Conservation (phyloP, 768 basidiomycete genomes). For the Russula sp. region DNA sequence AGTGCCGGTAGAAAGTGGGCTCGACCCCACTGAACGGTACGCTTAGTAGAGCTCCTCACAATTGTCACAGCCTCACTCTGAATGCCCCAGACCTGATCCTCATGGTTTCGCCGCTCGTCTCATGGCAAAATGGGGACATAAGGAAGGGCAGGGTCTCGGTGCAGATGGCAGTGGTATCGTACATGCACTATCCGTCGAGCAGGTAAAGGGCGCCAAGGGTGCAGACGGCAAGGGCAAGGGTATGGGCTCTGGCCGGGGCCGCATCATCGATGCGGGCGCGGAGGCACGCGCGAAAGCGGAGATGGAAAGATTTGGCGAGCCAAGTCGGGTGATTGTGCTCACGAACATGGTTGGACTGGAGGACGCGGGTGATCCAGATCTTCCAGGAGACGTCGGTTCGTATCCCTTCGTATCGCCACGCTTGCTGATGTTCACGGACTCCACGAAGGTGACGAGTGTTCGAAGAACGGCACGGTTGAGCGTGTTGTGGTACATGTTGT, state of each 20-base stretch:
- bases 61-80: not conserved
- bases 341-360: constrained; percentile 85
- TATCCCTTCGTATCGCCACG: constrained; percentile 11
- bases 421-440: constrained; percentile 1
- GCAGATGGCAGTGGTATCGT: constrained; percentile 80
- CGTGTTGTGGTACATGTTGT: constrained; percentile 80
- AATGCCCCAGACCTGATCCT: constrained; percentile 44
- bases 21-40: constrained; percentile 26
- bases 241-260: constrained; percentile 68
- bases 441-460: constrained; percentile 75
- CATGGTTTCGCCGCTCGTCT: constrained; percentile 77
- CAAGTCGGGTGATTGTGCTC: constrained; percentile 83
- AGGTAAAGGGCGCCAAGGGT: constrained; percentile 39
- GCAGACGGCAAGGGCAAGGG: constrained; percentile 37
- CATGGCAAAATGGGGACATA: constrained; percentile 97
- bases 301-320: constrained; percentile 75
- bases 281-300: constrained; percentile 76
- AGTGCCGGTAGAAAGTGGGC: constrained; percentile 32
- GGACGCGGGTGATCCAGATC: constrained; percentile 78
- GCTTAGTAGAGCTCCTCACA: constrained; percentile 17
- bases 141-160: constrained; percentile 90
- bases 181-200: constrained; percentile 81
- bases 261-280: constrained; percentile 86
- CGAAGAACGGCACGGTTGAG: constrained; percentile 88
- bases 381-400: constrained; percentile 83